These are phyloP conservation scores for Mycena maculata DNA, from an alignment of 768 basidiomycete genomes.

Conservation along the genomic window DNA sequence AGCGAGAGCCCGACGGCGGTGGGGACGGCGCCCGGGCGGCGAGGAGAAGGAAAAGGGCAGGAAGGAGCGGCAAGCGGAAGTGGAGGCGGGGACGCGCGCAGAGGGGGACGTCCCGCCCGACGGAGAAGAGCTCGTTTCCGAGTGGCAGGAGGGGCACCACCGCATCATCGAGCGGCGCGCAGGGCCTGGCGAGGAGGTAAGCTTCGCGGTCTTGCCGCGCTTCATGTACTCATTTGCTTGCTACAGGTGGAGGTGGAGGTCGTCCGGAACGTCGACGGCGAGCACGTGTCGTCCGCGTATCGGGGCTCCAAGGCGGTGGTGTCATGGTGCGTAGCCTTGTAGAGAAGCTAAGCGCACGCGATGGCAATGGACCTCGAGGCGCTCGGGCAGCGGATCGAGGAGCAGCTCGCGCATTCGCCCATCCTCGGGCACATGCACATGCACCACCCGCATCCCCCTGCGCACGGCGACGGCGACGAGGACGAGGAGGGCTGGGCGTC, in stretches of 20 bases:
- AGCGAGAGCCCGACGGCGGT: slow-evolving; percentile 30
- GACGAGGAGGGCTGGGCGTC: no score
- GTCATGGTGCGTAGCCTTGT: slow-evolving; percentile 45
- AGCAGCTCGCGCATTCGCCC: slow-evolving; percentile 15
- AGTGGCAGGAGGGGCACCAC: slow-evolving; percentile 81
- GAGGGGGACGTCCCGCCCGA: slow-evolving; percentile 58
- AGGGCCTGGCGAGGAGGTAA: slow-evolving; percentile 76
- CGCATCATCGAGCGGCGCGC: slow-evolving; percentile 70
- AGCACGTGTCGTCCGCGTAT: slow-evolving; percentile 33
- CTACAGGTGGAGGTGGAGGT: slow-evolving; percentile 73
- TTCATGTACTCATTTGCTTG: not conserved
- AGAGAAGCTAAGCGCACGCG: slow-evolving; percentile 31
- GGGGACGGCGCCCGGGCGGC: slow-evolving; percentile 31
- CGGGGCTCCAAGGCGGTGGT: slow-evolving; percentile 37
- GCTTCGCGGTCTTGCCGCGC: slow-evolving; percentile 29
- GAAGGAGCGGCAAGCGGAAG: not conserved
- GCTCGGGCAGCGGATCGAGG: slow-evolving; percentile 27
- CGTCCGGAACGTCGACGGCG: slow-evolving; percentile 51
- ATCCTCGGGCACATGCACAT: slow-evolving; percentile 20
- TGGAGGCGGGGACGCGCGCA: slow-evolving; percentile 21
- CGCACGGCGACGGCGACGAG: slow-evolving; percentile 38
- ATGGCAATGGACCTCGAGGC: slow-evolving; percentile 33
- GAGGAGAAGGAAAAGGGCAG: slow-evolving; percentile 12
- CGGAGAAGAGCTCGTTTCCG: slow-evolving; percentile 54
- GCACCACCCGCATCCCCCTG: slow-evolving; percentile 12